Evolutionary conservation across 768 basidiomycete genomes (phyloP).

Genomic region (Asterophora lycoperdoides): DNA sequence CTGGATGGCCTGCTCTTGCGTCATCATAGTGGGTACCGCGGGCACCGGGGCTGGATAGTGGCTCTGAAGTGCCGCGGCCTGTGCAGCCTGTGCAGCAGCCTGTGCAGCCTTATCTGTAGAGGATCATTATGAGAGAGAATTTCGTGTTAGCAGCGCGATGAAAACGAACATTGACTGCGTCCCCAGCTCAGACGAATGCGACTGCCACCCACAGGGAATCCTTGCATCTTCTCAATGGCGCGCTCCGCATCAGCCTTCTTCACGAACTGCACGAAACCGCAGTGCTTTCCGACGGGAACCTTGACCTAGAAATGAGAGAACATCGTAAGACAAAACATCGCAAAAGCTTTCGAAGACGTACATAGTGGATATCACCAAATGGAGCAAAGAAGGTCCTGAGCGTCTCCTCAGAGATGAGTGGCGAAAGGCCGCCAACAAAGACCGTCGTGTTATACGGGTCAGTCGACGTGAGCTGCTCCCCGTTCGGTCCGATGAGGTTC

Average conservation of each 20-base stretch:
- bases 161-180: conserved; percentile 75
- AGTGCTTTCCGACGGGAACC: conserved; percentile 94
- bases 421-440: conserved; percentile 88
- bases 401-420: conserved; percentile 87
- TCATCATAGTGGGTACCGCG: conserved; percentile 32
- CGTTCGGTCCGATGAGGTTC: conserved; percentile 81
- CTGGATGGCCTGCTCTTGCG: conserved; percentile 60
- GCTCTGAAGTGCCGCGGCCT: conserved; percentile 63
- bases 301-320: conserved; percentile 58
- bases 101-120: conserved; percentile 81
- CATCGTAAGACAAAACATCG: conserved; percentile 9
- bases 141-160: too few relatives aligned
- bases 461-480: conserved; percentile 80
- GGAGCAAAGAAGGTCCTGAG: conserved; percentile 86
- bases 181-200: conserved; percentile 92
- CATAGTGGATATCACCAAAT: conserved; percentile 93
- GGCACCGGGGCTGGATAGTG: conserved; percentile 28
- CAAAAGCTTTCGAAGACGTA: conserved; percentile 33
- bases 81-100: conserved; percentile 80
- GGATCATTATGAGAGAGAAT: conserved; percentile 3
- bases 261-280: conserved; percentile 95
- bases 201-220: conserved; percentile 90
- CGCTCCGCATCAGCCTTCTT: conserved; percentile 87
- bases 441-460: conserved; percentile 97
- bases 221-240: conserved; percentile 96